phyloP scores from a whole-genome alignment of 2,329 filamentous ascomycete species.

The Domatiomyces globalis region DNA sequence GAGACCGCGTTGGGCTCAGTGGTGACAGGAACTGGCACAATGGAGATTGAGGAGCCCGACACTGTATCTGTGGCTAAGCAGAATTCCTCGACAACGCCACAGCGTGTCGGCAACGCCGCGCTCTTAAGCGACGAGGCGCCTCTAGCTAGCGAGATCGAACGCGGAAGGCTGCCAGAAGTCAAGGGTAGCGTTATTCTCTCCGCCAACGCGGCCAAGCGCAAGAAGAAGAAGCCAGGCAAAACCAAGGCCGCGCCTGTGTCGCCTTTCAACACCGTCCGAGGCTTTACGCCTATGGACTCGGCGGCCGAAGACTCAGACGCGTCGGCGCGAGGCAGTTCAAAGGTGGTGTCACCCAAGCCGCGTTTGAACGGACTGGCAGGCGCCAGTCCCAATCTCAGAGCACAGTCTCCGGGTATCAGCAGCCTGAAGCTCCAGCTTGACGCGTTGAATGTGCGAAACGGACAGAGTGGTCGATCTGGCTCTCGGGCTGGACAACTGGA shows the following conservation, averaged over 20 bases:
- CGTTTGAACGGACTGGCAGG: constrained; percentile 20
- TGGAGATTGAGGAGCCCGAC: constrained; percentile 15
- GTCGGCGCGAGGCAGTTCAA: constrained; percentile 24
- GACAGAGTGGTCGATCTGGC: constrained; percentile 42
- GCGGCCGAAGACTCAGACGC: constrained; percentile 34
- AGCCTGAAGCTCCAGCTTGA: constrained; percentile 72
- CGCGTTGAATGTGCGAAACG: constrained; percentile 51
- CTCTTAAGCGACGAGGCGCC: background rate
- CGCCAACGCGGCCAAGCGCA: constrained; percentile 22
- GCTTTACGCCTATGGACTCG: constrained; percentile 31
- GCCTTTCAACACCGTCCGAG: constrained; percentile 29
- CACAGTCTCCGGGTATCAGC: constrained; percentile 57
- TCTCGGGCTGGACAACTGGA: constrained; percentile 36
- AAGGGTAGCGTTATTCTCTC: constrained; percentile 21
- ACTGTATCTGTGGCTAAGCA: constrained; percentile 12
- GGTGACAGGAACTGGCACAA: constrained; percentile 2
- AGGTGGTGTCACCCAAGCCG: constrained; percentile 20
- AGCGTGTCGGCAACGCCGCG: background rate
- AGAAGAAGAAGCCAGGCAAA: constrained; percentile 29
- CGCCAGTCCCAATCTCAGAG: constrained; percentile 35
- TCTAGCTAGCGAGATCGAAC: constrained; percentile 1
- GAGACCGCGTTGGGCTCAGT: constrained; percentile 1
- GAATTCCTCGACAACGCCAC: background rate
- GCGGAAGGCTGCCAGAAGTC: constrained; percentile 14
- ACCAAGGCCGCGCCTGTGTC: constrained; percentile 16